Evolutionary conservation across 2,329 filamentous ascomycete genomes (phyloP), one percentile per base, ranked within the genome.

Genomic region (Cytospora piceicola): DNA sequence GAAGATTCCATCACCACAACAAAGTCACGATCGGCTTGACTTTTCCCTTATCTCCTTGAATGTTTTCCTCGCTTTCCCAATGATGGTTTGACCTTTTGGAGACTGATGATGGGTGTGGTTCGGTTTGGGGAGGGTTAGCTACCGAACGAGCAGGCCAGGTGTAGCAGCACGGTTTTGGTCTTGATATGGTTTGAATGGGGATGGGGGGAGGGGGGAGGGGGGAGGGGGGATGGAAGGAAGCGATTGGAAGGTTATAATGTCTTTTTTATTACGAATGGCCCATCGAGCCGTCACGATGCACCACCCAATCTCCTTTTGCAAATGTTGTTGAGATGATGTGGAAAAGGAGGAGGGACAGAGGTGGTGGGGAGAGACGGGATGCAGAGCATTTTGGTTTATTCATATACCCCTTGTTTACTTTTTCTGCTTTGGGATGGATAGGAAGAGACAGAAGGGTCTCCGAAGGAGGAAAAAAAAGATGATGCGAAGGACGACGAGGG

Each of bases 331-430:
- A 12, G 2, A 12, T 24, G 46, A 46, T 22, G 22, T 14, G n/a
- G 24, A n/a, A 20, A 12, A 24, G 46, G 22, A 5, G 17, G 39
- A 15, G 39, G 39, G 20, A 12, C 6, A 12, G 17, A 5, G n/a
- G 20, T 24, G 42, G n/a, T 22, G 20, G 42, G 6, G 42, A 49
- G 46, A 49, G 46, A 49, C 46, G n/a, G 8, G 46, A 20, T 42
- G 46, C 5, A 49, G 46, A 63, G 39, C 53, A 22, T 42, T 46
- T 42, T 57, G 61, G 27, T 52, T 57, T 34, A 63, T 63, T 63
- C 53, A 63, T 63, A 63, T 55, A 54, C 61, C 61, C 51, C 36
- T 42, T 63, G 55, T 63, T 51, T 32, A 57, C 56, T 57, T 57
- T 63, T 54, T 12, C n/a, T 51, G n/a, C 30, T 63, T 63, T 46